These are phyloP conservation scores for Fusarium tuaranense DNA, from an alignment of 2,329 filamentous ascomycete species.

Conservation along the genomic window DNA sequence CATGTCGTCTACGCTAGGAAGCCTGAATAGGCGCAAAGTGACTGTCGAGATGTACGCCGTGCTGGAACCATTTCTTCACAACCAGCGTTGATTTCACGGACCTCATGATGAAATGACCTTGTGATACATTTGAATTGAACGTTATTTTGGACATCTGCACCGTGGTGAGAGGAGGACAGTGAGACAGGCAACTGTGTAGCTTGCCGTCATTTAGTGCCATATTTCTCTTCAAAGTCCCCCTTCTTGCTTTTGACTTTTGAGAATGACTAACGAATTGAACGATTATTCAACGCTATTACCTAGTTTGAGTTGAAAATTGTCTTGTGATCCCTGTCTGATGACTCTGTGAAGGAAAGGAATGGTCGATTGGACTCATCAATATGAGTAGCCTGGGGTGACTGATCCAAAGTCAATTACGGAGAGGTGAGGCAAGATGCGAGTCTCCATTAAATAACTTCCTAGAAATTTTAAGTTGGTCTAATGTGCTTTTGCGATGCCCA, in stretches of 20 bases:
- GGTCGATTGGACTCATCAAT: too few relatives aligned
- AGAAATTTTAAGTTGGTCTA: neutral
- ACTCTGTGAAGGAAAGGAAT: too few relatives aligned
- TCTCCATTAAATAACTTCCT: neutral
- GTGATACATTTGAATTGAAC: neutral
- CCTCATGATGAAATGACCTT: neutral
- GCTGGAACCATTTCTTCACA: neutral
- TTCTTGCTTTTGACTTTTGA: too few relatives aligned
- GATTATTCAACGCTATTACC: too few relatives aligned
- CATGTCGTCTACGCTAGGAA: constrained; percentile 28
- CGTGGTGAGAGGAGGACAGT: neutral
- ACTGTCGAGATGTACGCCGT: neutral
- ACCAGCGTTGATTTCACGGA: neutral
- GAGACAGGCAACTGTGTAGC: neutral
- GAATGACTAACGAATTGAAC: too few relatives aligned
- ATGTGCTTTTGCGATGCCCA: neutral
- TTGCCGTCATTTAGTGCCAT: neutral
- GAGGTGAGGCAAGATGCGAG: neutral
- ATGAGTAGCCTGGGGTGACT: too few relatives aligned
- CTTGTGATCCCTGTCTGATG: too few relatives aligned
- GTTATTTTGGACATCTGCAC: neutral
- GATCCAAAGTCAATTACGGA: too few relatives aligned
- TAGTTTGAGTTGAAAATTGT: too few relatives aligned
- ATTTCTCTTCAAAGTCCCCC: too few relatives aligned
- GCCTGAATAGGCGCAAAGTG: neutral